Evolutionary conservation across 441 rosid genomes (phyloP), one percentile per base, ranked within the genome.

Genomic region (Adansonia grandidieri): DNA sequence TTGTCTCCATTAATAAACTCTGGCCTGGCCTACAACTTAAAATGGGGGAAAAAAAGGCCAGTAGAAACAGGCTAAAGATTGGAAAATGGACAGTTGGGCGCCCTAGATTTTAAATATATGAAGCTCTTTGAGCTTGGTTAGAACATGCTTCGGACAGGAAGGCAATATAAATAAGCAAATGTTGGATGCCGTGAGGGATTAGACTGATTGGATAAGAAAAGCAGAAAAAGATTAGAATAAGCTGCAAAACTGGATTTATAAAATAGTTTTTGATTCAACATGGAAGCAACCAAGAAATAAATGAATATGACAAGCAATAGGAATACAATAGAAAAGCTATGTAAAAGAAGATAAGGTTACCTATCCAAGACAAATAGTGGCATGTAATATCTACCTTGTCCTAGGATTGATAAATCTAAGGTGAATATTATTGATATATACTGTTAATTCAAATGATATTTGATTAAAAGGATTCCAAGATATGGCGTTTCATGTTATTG

Each of bases 171-270:
- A 42, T 20, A 42, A 42, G 71, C 51, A 66, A 66, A 32, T 66
- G 71, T 66, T 9, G 50, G 28, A 54, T 9, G 47, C 20, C 8
- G 64, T 11, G 9, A 44, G 54, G 17, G 40, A 9, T 32, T n/a
- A n/a, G 32, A 32, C 64, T 54, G 9, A 54, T 37, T 53, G 64
- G 50, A 73, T 58, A 42, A 57, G 66, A 10, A 57, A 56, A 57
- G 53, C 5, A 2, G 19, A 57, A 37, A 57, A 40, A 57, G 54
- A 70, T 13, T 24, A 40, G 37, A 64, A 57, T 57, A 40, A 42
- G 48, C 75, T 54, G 48, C 63, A 54, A 13, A 72, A 54, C 4
- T 17, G 50, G 51, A 66, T n/a, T 1, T 66, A 44, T 6, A 63
- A 32, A 32, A 63, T 32, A 63, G 6, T 13, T 22, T 22, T 20